phyloP scores from a whole-genome alignment of 2,329 filamentous ascomycete genomes.

The Fusarium irregulare region DNA sequence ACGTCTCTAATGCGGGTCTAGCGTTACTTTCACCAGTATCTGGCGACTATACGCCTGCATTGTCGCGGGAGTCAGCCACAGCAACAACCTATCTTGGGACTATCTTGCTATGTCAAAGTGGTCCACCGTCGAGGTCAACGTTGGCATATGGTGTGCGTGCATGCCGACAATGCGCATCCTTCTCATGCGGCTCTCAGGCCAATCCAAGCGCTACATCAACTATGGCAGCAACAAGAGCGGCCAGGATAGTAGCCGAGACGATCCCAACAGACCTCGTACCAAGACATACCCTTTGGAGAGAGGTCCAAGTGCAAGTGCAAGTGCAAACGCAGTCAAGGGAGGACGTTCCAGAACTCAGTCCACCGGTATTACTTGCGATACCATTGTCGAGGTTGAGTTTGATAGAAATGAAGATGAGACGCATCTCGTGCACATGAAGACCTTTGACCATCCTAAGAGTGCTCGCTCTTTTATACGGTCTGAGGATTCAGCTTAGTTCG shows the following conservation, averaged over 20 bases:
- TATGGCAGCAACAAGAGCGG: background rate
- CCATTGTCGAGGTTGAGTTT: background rate
- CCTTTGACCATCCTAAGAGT: background rate
- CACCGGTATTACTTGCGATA: background rate
- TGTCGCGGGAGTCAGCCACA: background rate
- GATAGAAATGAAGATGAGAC: background rate
- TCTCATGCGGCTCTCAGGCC: background rate
- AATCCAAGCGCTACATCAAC: background rate
- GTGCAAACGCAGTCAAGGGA: background rate
- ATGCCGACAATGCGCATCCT: conserved; percentile 6
- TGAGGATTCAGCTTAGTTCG: background rate
- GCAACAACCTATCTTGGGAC: background rate
- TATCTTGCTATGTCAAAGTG: conserved; percentile 4
- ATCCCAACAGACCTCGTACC: background rate
- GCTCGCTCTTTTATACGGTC: background rate
- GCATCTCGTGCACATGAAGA: background rate
- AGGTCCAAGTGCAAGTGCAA: background rate
- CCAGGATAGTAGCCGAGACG: background rate
- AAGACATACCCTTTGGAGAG: background rate
- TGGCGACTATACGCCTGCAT: background rate
- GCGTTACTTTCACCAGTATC: conserved; percentile 12
- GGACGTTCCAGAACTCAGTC: background rate
- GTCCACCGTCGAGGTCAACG: conserved; percentile 4
- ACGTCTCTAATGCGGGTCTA: background rate
- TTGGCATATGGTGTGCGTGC: background rate